phyloP scores from a whole-genome alignment of 306 rosid genomes.

The Vicia sativa region DNA sequence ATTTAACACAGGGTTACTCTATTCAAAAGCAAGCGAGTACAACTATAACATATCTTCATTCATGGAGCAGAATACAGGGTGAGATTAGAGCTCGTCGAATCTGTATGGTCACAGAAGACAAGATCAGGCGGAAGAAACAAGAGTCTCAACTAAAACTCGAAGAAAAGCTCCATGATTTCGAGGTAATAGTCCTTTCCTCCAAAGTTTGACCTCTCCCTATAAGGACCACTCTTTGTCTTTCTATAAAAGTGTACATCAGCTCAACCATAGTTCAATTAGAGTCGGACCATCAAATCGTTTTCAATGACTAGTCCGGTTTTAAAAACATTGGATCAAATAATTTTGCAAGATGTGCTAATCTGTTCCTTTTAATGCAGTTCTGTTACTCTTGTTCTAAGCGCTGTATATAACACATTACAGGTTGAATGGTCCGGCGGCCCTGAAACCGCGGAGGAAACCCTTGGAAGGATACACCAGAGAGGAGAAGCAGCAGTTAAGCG shows the following conservation, averaged over 20 bases:
- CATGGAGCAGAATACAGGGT: slow-evolving; percentile 84
- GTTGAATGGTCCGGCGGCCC: slow-evolving; percentile 85
- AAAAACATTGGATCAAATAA: slow-evolving; percentile 15
- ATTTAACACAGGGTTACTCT: slow-evolving; percentile 54
- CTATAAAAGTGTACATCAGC: too few relatives aligned
- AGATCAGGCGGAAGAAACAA: slow-evolving; percentile 71
- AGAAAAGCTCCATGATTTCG: slow-evolving; percentile 87
- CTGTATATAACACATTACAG: slow-evolving; percentile 48
- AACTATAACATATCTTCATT: slow-evolving; percentile 73
- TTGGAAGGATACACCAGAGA: slow-evolving; percentile 81
- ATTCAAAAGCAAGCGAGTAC: slow-evolving; percentile 73
- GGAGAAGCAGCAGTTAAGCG: slow-evolving; percentile 96
- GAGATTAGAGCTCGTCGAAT: slow-evolving; percentile 78
- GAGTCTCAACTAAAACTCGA: slow-evolving; percentile 90
- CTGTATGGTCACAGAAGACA: slow-evolving; percentile 92
- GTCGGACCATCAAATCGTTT: neutral
- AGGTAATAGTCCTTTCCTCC: too few relatives aligned
- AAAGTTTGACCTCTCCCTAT: too few relatives aligned
- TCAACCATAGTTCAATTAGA: too few relatives aligned
- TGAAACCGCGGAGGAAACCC: slow-evolving; percentile 80
- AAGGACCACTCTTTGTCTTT: too few relatives aligned
- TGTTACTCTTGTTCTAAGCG: slow-evolving; percentile 34
- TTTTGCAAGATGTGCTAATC: neutral
- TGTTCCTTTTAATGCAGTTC: slow-evolving; percentile 26
- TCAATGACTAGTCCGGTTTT: neutral